Base-by-base conservation (phyloP, 768 basidiomycete genomes). In the Termitomyces sp. region DNA sequence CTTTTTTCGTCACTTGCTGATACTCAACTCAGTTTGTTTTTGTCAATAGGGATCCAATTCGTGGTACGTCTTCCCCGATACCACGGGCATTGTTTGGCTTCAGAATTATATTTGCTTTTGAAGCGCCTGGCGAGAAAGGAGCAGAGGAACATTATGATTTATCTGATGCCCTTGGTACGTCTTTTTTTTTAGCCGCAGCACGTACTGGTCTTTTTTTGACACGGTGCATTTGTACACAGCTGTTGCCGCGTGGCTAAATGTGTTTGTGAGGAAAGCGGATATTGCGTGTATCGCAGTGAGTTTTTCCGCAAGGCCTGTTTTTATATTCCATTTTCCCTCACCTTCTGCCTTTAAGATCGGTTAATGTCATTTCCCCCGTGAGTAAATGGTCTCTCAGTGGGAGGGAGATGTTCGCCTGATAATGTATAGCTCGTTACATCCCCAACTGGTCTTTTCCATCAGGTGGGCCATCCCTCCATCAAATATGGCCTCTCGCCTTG, bases 221-320 rank as follows among this genome's bases (percentile, higher is more conserved):
- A 5, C 16, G 10, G 50, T 20, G n/a, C 2, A 22, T 49, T 63
- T 28, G 60, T 60, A 9, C 32, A 26, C 63, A 76, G 83, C 82
- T 18, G 81, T 86, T 51, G 81, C 80, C 3, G 72, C 80, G 9
- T 86, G 83, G 82, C 68, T 86, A 53, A 84, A 85, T 63, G 78
- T 84, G 5, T 81, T 86, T 59, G 76, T 85, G 6, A 74, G 83
- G 18, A 81, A 86, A 52, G 80, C 81, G 5, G 80, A 83, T 62
- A 72, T 85, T 49, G 83, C 83, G 1, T 85, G 83, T 63, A 77
- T 84, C 46, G 83, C 84, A 86, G 74, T 78, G 67, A 53, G 79
- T 73, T 43, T 45, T 6, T 51, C 48, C 26, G n/a, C n/a, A 38
- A 3, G 14, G 36, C 2, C 16, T 38, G 36, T 16, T 16, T 16